Conservation (phyloP, 352 stramenopile species). For the Phytophthora aleatoria region DNA sequence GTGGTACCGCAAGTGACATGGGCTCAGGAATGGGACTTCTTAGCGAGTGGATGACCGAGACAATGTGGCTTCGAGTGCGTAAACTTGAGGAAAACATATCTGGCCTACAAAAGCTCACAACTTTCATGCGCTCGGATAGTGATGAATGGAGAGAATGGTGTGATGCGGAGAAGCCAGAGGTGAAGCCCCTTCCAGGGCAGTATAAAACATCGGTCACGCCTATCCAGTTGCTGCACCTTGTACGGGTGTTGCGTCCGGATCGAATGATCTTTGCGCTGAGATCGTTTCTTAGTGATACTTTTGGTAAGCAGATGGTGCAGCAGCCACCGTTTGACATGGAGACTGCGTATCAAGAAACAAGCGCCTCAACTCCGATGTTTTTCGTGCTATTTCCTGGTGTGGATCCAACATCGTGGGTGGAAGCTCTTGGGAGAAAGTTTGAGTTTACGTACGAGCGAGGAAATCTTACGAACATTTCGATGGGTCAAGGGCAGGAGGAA, state of each 20-base stretch:
- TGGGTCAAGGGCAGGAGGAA: slow-evolving; percentile 90
- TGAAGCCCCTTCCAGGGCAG: slow-evolving; percentile 88
- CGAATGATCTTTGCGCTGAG: slow-evolving; percentile 77
- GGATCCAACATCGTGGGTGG: slow-evolving; percentile 85
- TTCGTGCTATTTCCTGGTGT: slow-evolving; percentile 94
- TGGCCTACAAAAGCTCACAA: slow-evolving; percentile 91
- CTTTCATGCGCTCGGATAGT: slow-evolving; percentile 94
- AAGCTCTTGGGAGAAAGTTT: slow-evolving; percentile 82
- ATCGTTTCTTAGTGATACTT: slow-evolving; percentile 60
- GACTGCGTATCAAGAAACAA: slow-evolving; percentile 87
- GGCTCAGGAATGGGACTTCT: slow-evolving; percentile 87
- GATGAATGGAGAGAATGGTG: slow-evolving; percentile 97
- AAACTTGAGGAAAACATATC: slow-evolving; percentile 88
- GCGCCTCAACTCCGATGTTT: slow-evolving; percentile 91
- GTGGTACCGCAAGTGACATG: slow-evolving; percentile 42
- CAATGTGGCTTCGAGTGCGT: slow-evolving; percentile 90
- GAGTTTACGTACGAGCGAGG: slow-evolving; percentile 79
- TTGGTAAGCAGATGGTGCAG: slow-evolving; percentile 69
- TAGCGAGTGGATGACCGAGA: slow-evolving; percentile 91
- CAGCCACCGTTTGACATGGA: slow-evolving; percentile 91
- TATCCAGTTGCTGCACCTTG: slow-evolving; percentile 73
- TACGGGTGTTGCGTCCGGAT: slow-evolving; percentile 86
- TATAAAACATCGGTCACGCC: slow-evolving; percentile 53
- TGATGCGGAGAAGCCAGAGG: slow-evolving; percentile 92
- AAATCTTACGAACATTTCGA: slow-evolving; percentile 86